A percentile compares a stretch with the other conserved stretches of the same genome.
Evolutionary conservation across 768 basidiomycete species (phyloP).

Genomic region (Mycena floridula): DNA sequence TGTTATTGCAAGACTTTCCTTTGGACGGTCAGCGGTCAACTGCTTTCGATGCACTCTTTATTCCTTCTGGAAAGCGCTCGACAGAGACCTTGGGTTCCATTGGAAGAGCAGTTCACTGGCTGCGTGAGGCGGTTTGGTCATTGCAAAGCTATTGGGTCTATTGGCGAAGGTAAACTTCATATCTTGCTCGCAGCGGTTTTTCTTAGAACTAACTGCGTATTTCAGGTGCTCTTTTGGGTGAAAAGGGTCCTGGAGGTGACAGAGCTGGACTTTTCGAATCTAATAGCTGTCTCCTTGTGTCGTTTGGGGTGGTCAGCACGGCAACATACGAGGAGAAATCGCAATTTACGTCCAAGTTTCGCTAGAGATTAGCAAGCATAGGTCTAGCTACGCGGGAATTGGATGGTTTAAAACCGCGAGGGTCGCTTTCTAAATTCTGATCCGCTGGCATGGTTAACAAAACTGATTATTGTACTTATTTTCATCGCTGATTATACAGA

Average conservation of each 20-base stretch:
- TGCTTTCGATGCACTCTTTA: conserved; percentile 75
- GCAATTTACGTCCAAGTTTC: conserved; percentile 51
- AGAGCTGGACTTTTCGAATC: conserved; percentile 27
- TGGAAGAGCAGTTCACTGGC: conserved; percentile 76
- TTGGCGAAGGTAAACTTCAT: conserved; percentile 32
- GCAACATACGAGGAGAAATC: conserved; percentile 41
- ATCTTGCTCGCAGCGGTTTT: not conserved
- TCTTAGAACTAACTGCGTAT: conserved; percentile 31
- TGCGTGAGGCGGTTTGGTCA: conserved; percentile 84
- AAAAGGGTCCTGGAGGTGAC: conserved; percentile 38
- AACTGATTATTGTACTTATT: too few species aligned
- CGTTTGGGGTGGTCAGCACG: conserved; percentile 59
- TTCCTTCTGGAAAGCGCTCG: conserved; percentile 66
- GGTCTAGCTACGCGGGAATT: conserved; percentile 59
- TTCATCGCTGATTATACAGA: too few species aligned
- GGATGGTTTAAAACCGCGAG: conserved; percentile 45
- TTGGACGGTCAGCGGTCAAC: conserved; percentile 79
- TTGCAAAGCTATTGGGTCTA: conserved; percentile 75
- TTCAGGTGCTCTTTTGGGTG: conserved; percentile 38
- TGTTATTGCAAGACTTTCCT: conserved; percentile 58
- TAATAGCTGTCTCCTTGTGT: conserved; percentile 38
- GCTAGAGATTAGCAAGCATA: conserved; percentile 58
- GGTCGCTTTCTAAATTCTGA: conserved; percentile 42
- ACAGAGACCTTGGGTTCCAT: conserved; percentile 49
- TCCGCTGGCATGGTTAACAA: too few species aligned